Percentiles rank a stretch among this genome's conserved stretches.
phyloP scores from a whole-genome alignment of 2,329 filamentous ascomycete species.

The Pseudocercospora fijiensis region DNA sequence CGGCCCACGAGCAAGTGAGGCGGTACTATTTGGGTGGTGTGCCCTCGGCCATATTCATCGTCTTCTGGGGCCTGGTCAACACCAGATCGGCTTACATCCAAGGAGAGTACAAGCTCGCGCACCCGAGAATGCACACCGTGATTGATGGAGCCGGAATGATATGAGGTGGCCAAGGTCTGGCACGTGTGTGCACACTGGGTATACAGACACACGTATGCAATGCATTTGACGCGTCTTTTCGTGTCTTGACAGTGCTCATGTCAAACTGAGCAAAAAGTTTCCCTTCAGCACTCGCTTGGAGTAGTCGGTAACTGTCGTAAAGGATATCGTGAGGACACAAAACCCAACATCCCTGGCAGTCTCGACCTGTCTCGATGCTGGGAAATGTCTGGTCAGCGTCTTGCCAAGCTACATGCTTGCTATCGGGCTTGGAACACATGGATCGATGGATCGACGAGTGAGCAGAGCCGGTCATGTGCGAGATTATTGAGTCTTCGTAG shows the following conservation, averaged over 20 bases:
- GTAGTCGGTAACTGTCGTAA: no score
- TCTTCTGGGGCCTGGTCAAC: slow-evolving; percentile 24
- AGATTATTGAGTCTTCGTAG: neutral
- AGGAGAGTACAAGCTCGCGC: slow-evolving; percentile 24
- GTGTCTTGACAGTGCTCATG: neutral
- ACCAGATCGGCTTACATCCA: slow-evolving; percentile 23
- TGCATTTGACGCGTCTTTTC: neutral
- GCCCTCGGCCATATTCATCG: slow-evolving; percentile 19
- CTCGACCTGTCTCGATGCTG: neutral
- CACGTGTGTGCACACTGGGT: neutral
- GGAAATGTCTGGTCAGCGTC: neutral
- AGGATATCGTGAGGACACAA: neutral
- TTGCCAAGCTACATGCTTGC: neutral
- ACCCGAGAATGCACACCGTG: slow-evolving; percentile 25
- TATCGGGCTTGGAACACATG: neutral
- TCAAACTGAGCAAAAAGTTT: neutral
- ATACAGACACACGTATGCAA: neutral
- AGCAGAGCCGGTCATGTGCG: neutral
- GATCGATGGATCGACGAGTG: neutral
- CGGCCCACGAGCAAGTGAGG: neutral
- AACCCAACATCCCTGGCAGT: neutral
- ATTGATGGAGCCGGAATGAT: slow-evolving; percentile 17
- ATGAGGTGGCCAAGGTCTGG: neutral
- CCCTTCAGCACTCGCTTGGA: no score
- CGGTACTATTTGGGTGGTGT: slow-evolving; percentile 23